A percentile compares a stretch with the other conserved stretches of the same genome.
Evolutionary conservation across 768 basidiomycete species (phyloP).

Genomic region (Rhodosporidiobolus sp.): DNA sequence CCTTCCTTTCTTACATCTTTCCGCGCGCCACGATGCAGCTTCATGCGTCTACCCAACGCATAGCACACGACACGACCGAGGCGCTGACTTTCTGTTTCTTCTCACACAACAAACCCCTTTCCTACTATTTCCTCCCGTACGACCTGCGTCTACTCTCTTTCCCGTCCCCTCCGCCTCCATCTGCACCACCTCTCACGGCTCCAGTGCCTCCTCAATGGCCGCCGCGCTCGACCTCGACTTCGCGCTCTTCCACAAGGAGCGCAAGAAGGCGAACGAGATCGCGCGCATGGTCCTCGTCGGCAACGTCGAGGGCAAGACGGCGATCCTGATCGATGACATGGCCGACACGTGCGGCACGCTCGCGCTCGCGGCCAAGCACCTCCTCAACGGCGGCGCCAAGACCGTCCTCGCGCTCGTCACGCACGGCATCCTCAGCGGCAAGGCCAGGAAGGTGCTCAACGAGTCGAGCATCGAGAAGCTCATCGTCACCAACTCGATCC

Average conservation of each 20-base stretch:
- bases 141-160: no score
- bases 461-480: slow-evolving; percentile 80
- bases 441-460: slow-evolving; percentile 68
- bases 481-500: slow-evolving; percentile 97
- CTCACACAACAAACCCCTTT: no score
- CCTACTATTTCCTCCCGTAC: no score
- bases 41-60: no score
- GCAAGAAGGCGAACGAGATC: slow-evolving; percentile 92
- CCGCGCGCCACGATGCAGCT: neutral
- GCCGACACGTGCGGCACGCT: slow-evolving; percentile 95
- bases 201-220: slow-evolving; percentile 92
- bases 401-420: slow-evolving; percentile 90
- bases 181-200: neutral
- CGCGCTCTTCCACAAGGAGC: slow-evolving; percentile 98
- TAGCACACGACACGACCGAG: no score
- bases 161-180: neutral
- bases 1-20: neutral
- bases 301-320: slow-evolving; percentile 83
- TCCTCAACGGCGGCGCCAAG: slow-evolving; percentile 80
- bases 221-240: slow-evolving; percentile 95
- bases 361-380: slow-evolving; percentile 80
- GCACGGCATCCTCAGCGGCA: slow-evolving; percentile 88
- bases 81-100: neutral
- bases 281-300: slow-evolving; percentile 95
- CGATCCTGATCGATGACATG: slow-evolving; percentile 98